phyloP scores from a whole-genome alignment of 768 basidiomycete genomes.

The Termitomyces sp. region DNA sequence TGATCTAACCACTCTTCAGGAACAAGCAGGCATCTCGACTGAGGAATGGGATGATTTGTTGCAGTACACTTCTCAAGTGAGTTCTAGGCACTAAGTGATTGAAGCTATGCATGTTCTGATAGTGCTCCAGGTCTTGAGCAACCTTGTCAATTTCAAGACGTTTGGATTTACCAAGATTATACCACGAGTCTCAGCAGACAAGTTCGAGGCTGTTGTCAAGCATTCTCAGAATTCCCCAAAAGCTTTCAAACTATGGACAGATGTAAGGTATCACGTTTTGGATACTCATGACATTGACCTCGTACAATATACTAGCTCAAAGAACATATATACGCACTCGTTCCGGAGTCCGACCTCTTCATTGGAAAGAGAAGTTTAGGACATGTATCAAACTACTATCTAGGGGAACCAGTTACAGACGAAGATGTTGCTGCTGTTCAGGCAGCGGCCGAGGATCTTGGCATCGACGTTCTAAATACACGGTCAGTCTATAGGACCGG shows the following conservation, averaged over 20 bases:
- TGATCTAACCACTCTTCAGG: constrained; percentile 49
- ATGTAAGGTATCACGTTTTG: constrained; percentile 26
- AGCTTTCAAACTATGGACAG: constrained; percentile 57
- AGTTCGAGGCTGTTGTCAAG: constrained; percentile 59
- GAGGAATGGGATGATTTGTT: constrained; percentile 67
- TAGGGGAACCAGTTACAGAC: constrained; percentile 66
- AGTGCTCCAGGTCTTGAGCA: constrained; percentile 42
- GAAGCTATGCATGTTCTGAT: background rate
- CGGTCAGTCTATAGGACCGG: constrained; percentile 37
- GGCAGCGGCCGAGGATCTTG: constrained; percentile 65
- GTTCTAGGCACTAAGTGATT: constrained; percentile 10
- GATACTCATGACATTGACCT: background rate
- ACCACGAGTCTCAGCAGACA: constrained; percentile 57
- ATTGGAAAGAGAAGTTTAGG: constrained; percentile 79
- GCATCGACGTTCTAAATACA: constrained; percentile 77
- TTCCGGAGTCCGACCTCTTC: constrained; percentile 61
- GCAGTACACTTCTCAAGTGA: constrained; percentile 71
- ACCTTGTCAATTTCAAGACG: constrained; percentile 70
- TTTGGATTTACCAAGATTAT: constrained; percentile 88
- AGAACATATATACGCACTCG: constrained; percentile 64
- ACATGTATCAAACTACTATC: constrained; percentile 83
- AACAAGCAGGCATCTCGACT: constrained; percentile 43
- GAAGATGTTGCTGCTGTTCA: constrained; percentile 77
- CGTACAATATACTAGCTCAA: constrained; percentile 42
- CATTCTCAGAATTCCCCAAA: constrained; percentile 54